These are phyloP conservation scores for Beauveria pseudobassiana DNA, from an alignment of 2,329 filamentous ascomycete genomes.

Conservation along the genomic window DNA sequence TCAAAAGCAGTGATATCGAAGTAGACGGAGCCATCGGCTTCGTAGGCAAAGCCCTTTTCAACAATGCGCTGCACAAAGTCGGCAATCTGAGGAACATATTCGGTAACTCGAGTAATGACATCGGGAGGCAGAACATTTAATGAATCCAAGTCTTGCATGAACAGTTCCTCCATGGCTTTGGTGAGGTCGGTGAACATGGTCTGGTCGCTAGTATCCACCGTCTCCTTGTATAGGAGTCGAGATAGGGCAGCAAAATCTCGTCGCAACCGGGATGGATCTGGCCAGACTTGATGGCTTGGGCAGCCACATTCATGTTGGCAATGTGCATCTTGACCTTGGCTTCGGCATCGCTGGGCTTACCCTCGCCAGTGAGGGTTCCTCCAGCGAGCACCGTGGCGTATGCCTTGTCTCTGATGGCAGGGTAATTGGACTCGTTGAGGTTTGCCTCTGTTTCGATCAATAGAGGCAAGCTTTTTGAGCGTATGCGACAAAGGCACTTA, in stretches of 20 bases:
- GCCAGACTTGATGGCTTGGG: constrained; percentile 38
- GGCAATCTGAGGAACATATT: constrained; percentile 83
- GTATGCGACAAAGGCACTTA: constrained; percentile 48
- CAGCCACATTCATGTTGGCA: constrained; percentile 50
- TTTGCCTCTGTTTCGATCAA: constrained; percentile 35
- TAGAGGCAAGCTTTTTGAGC: constrained; percentile 47
- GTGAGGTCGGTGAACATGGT: constrained; percentile 82
- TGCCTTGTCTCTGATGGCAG: constrained; percentile 38
- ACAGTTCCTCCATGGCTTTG: constrained; percentile 76
- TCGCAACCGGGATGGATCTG: constrained; percentile 49
- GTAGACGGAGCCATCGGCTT: constrained; percentile 78
- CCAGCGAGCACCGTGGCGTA: constrained; percentile 50
- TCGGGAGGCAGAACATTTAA: constrained; percentile 81
- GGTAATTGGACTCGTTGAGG: constrained; percentile 45
- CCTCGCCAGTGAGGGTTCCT: constrained; percentile 47
- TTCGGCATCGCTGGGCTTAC: constrained; percentile 65
- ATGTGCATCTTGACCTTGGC: constrained; percentile 90
- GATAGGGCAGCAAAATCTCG: constrained; percentile 70
- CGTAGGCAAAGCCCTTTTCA: constrained; percentile 79
- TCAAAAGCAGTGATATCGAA: constrained; percentile 89
- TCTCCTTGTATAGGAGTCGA: constrained; percentile 65
- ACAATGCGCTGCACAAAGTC: constrained; percentile 77
- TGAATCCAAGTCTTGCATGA: constrained; percentile 78
- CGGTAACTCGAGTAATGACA: constrained; percentile 80
- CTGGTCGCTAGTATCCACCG: constrained; percentile 54